A percentile compares a stretch with the other conserved stretches of the same genome.
These are phyloP conservation scores for Mycena galopus DNA, from an alignment of 768 basidiomycete species.

Conservation along the genomic window DNA sequence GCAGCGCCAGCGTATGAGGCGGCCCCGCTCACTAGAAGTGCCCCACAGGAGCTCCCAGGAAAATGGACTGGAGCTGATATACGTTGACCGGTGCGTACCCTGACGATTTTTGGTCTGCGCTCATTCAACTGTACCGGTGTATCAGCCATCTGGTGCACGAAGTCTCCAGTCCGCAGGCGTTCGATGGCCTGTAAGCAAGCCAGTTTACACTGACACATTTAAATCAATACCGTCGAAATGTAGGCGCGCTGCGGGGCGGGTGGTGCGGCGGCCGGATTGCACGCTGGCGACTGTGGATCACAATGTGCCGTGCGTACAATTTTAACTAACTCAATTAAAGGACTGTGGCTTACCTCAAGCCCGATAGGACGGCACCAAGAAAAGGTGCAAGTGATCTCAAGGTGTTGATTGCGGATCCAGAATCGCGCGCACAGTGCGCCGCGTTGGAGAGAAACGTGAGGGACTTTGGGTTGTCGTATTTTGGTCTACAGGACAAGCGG, in stretches of 20 bases:
- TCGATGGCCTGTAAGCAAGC: conserved; percentile 79
- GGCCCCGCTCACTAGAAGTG: background rate
- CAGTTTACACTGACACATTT: conserved; percentile 21
- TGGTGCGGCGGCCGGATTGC: conserved; percentile 87
- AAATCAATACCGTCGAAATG: conserved; percentile 13
- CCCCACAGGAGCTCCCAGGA: conserved; percentile 71
- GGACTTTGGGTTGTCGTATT: conserved; percentile 92
- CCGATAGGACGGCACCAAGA: conserved; percentile 12
- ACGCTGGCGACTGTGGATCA: conserved; percentile 92
- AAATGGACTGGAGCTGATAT: conserved; percentile 83
- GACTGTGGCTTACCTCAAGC: conserved; percentile 57
- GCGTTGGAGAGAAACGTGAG: conserved; percentile 91
- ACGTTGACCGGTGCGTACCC: conserved; percentile 77
- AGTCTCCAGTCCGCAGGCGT: conserved; percentile 94
- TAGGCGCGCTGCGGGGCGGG: conserved; percentile 79
- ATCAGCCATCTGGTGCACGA: conserved; percentile 81
- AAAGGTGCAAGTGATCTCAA: background rate
- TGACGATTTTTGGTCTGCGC: background rate
- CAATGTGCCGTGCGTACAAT: conserved; percentile 78
- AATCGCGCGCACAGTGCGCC: conserved; percentile 85
- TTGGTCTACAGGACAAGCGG: conserved; percentile 89
- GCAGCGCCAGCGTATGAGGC: too few species aligned
- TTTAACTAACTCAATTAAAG: conserved; percentile 55
- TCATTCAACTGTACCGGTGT: background rate
- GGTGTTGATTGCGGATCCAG: conserved; percentile 81